A percentile compares a stretch with the other conserved stretches of the same genome.
Conservation (phyloP, 768 basidiomycete genomes). For the Pulveroboletus sp. region DNA sequence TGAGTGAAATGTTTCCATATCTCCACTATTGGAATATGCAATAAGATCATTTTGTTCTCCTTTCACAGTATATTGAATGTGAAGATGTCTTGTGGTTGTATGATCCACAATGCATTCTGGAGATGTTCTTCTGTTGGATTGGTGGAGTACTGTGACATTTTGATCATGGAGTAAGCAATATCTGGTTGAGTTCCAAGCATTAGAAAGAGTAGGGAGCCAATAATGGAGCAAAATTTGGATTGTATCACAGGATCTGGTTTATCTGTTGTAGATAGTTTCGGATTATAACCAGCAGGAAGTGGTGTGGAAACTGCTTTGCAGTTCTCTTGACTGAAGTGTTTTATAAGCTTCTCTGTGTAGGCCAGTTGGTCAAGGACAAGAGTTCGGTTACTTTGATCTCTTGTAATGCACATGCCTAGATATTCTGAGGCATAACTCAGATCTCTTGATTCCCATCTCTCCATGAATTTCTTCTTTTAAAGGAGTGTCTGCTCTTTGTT, state of each 20-base stretch:
- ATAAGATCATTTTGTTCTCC: slow-evolving; percentile 1
- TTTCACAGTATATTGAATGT: no score
- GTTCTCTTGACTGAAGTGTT: not conserved
- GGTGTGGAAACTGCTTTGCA: not conserved
- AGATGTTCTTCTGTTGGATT: not conserved
- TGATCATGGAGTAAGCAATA: not conserved
- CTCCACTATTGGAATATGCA: slow-evolving; percentile 28
- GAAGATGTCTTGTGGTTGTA: not conserved
- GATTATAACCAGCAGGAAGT: slow-evolving; percentile 8
- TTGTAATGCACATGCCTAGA: not conserved
- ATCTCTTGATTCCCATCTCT: not conserved
- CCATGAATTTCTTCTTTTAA: not conserved
- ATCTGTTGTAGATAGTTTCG: not conserved
- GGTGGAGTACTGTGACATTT: not conserved
- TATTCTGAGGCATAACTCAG: not conserved
- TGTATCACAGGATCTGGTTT: no score
- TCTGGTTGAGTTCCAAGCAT: no score
- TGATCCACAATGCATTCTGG: not conserved
- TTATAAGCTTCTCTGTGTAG: slow-evolving; percentile 9
- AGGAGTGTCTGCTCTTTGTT: not conserved
- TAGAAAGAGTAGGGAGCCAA: no score
- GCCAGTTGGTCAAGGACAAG: slow-evolving; percentile 2
- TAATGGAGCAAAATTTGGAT: no score
- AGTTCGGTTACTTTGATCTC: not conserved
- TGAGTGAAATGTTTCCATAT: not conserved